Base-by-base conservation (phyloP, 345 rosid species). In the Crucihimalaya himalaica region DNA sequence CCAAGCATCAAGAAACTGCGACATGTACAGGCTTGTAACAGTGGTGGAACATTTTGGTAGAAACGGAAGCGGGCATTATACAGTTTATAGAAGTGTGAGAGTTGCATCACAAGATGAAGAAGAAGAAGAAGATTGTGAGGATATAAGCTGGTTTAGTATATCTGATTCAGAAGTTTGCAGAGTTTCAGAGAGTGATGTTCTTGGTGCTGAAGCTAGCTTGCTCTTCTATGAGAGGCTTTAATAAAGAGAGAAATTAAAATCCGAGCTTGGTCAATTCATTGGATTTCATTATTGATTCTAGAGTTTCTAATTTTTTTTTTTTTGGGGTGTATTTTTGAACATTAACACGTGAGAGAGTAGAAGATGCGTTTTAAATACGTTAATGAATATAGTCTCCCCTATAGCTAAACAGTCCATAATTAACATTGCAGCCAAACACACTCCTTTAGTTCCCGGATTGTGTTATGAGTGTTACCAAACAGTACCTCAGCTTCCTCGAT, bases 21-120 rank as follows among this genome's bases (percentile, higher is more conserved):
- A 46, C 45, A 23, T 77, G 63, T 91, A 89, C 67, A 82, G 81
- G 28, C 92, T 94, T 29, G 87, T 84, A 58, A 81, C 95, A 0
- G 93, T 87, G 20, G 88, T 94, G 75, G 97, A 91, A 78, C 97
- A 91, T 79, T 91, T 86, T 66, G 96, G 97, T 64, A 78, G 84
- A 79, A 71, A 81, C 0, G 96, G 93, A 64, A 82, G 88, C 31
- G 96, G 98, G 32, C 98, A 91, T 81, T 94, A 91, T 59, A 91
- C 87, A 19, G 88, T 89, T 68, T 89, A 88, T 72, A 85, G 97
- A 79, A 82, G 86, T 50, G 79, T 60, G 56, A 79, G 66, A 72
- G 43, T 74, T 9, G 55, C 77, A 11, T 48, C 81, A 2, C 35
- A 34, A 6, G 27, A 67, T 5, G 84, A 42, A 35, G 66, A 66